phyloP scores from a whole-genome alignment of 805 yeast species.

The Suhomyces canberraensis region DNA sequence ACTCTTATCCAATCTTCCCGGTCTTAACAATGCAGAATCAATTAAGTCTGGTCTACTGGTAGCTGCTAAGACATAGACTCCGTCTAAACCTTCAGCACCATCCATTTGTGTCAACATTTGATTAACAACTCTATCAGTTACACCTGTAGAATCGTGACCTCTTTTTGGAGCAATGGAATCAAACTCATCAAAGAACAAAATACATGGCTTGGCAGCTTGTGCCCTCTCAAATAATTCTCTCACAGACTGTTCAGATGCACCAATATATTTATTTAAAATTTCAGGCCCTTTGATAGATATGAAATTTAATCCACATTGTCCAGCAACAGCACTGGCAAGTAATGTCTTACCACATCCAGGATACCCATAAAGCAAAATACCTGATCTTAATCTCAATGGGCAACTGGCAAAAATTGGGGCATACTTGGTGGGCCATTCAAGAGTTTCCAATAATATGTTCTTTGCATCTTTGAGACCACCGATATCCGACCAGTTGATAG shows the following conservation, averaged over 20 bases:
- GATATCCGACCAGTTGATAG: slow-evolving; percentile 78
- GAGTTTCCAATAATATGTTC: slow-evolving; percentile 71
- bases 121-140: slow-evolving; percentile 95
- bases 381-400: slow-evolving; percentile 84
- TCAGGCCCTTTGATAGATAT: slow-evolving; percentile 96
- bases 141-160: slow-evolving; percentile 97
- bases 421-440: slow-evolving; percentile 96
- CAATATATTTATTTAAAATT: slow-evolving; percentile 89
- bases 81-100: slow-evolving; percentile 94
- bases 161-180: slow-evolving; percentile 97
- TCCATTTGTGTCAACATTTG: slow-evolving; percentile 98
- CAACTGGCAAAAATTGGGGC: slow-evolving; percentile 92
- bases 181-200: slow-evolving; percentile 90
- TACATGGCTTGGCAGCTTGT: slow-evolving; percentile 90
- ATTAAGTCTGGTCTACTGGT: slow-evolving; percentile 94
- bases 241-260: slow-evolving; percentile 94
- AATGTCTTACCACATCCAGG: slow-evolving; percentile 98
- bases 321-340: slow-evolving; percentile 88
- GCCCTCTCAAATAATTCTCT: slow-evolving; percentile 93
- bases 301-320: slow-evolving; percentile 90
- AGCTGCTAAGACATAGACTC: slow-evolving; percentile 95
- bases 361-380: slow-evolving; percentile 86
- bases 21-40: slow-evolving; percentile 90
- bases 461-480: slow-evolving; percentile 86
- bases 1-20: slow-evolving; percentile 93